Conservation (phyloP, 106 monocot genomes). For the Alisma plantagoaquatica region DNA sequence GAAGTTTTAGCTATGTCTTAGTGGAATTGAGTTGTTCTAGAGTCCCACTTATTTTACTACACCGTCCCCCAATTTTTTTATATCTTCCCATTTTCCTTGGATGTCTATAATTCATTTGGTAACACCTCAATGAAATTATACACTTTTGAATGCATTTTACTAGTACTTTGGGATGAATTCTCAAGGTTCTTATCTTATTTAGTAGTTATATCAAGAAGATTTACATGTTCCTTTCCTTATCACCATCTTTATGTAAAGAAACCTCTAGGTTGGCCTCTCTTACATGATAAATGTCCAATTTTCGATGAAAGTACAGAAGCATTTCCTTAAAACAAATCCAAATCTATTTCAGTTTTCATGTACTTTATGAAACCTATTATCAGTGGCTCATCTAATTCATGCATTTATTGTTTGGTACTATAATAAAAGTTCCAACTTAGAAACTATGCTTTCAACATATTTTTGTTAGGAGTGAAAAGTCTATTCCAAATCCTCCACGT, state of each 20-base stretch:
- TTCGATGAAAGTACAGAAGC: constrained; percentile 6
- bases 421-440: constrained; percentile 40
- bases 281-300: constrained; percentile 8
- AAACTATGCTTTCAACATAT: constrained; percentile 27
- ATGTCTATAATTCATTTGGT: constrained; percentile 3
- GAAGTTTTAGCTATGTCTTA: constrained; percentile 51
- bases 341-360: not conserved
- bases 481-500: constrained; percentile 38
- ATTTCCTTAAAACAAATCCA: not conserved
- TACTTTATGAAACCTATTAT: not conserved
- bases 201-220: not conserved
- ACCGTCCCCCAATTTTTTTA: constrained; percentile 35
- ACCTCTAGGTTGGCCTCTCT: constrained; percentile 8
- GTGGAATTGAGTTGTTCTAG: constrained; percentile 31
- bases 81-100: constrained; percentile 20
- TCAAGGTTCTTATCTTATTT: constrained; percentile 9
- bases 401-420: constrained; percentile 14
- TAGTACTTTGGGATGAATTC: not conserved
- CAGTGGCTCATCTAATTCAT: constrained; percentile 11
- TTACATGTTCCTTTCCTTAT: constrained; percentile 9
- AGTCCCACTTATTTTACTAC: constrained; percentile 35
- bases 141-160: constrained; percentile 4
- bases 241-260: not conserved
- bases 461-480: constrained; percentile 35
- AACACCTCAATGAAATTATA: constrained; percentile 4